Percentiles rank a stretch among this genome's conserved stretches.
Evolutionary conservation across 345 rosid genomes (phyloP).

Genomic region (Reutealis trisperma): DNA sequence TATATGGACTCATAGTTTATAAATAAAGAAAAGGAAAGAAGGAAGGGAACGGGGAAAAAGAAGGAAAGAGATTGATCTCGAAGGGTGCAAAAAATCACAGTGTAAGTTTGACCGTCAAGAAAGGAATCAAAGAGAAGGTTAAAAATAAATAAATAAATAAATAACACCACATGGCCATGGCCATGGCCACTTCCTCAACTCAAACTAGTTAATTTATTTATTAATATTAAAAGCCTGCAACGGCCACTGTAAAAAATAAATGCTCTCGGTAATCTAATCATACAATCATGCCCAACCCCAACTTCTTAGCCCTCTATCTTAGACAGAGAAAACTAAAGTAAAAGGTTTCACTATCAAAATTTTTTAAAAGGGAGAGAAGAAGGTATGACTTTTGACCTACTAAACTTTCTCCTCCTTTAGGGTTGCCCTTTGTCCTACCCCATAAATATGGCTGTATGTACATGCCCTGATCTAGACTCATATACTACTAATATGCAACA

Average conservation of each 20-base stretch:
- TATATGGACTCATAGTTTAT: too few relatives aligned
- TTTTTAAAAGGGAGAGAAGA: too few relatives aligned
- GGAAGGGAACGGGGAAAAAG: neutral
- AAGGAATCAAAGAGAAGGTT: slow-evolving; percentile 45
- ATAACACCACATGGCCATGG: slow-evolving; percentile 47
- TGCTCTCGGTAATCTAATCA: slow-evolving; percentile 47
- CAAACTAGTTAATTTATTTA: slow-evolving; percentile 6
- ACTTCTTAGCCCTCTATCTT: slow-evolving; percentile 12
- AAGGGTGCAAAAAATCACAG: slow-evolving; percentile 32
- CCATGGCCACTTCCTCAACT: neutral
- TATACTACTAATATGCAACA: too few relatives aligned
- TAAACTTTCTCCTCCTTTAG: slow-evolving; percentile 7
- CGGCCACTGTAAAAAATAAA: slow-evolving; percentile 38
- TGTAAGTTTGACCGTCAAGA: slow-evolving; percentile 53
- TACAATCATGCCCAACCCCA: slow-evolving; percentile 33
- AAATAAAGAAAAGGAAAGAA: too few relatives aligned
- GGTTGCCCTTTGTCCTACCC: slow-evolving; percentile 10
- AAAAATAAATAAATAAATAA: too few relatives aligned
- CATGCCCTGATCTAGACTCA: too few relatives aligned
- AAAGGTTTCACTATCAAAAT: neutral
- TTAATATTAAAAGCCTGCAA: slow-evolving; percentile 27
- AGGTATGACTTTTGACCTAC: slow-evolving; percentile 31
- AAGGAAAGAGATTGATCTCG: slow-evolving; percentile 32
- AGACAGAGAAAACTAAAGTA: slow-evolving; percentile 1
- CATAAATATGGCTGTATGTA: too few relatives aligned